Conservation (phyloP, 495 filamentous ascomycete species). For the Xylaria palmicola region DNA sequence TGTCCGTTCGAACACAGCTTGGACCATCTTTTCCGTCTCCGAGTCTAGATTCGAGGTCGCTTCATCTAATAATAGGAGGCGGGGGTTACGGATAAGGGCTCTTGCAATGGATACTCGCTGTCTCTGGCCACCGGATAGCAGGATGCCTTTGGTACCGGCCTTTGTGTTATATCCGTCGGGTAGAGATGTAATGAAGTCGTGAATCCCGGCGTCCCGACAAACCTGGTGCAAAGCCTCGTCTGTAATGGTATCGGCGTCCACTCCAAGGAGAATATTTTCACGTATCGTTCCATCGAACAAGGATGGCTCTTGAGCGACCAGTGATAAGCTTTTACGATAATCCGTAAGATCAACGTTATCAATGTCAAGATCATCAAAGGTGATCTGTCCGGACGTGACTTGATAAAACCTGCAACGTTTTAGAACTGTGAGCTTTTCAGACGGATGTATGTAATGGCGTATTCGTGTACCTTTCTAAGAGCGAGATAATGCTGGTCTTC, state of each 20-base stretch:
- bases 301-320: slow-evolving; percentile 59
- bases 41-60: slow-evolving; percentile 76
- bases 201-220: slow-evolving; percentile 56
- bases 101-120: slow-evolving; percentile 75
- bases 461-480: slow-evolving; percentile 53
- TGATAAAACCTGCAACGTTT: slow-evolving; percentile 52
- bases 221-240: slow-evolving; percentile 46
- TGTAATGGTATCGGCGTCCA: slow-evolving; percentile 38
- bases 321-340: slow-evolving; percentile 53
- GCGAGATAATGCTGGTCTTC: slow-evolving; percentile 68
- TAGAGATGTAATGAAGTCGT: slow-evolving; percentile 57
- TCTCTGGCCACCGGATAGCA: slow-evolving; percentile 75
- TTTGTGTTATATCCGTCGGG: slow-evolving; percentile 61
- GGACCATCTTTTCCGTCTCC: slow-evolving; percentile 70
- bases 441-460: not conserved
- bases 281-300: slow-evolving; percentile 61
- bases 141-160: slow-evolving; percentile 62
- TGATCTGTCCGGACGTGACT: slow-evolving; percentile 46
- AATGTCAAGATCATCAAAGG: slow-evolving; percentile 50
- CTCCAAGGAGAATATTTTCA: slow-evolving; percentile 60
- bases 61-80: slow-evolving; percentile 75
- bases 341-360: slow-evolving; percentile 46
- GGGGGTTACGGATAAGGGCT: slow-evolving; percentile 72
- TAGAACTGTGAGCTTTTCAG: not conserved
- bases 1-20: slow-evolving; percentile 67